Evolutionary conservation across 139 green algal genomes (phyloP).

Genomic region (Chlamydomonas urium): DNA sequence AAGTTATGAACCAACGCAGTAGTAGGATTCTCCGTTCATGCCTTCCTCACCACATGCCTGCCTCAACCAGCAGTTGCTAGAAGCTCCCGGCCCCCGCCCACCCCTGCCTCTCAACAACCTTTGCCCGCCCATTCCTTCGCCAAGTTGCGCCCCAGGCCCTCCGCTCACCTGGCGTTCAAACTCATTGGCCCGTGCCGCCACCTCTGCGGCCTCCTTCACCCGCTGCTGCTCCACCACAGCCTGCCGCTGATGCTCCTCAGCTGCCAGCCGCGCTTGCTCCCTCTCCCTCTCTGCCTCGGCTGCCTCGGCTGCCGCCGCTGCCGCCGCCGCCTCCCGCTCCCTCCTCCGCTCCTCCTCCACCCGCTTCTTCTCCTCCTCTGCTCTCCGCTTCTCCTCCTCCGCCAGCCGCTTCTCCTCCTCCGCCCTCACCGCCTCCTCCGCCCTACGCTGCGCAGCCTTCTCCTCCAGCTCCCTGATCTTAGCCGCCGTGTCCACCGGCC

Average conservation of each 20-base stretch:
- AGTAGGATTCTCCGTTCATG: too few species aligned
- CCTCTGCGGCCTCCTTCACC: background rate
- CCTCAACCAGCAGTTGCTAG: background rate
- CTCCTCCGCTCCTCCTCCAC: too few species aligned
- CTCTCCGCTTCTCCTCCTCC: background rate
- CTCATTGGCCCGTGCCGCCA: background rate
- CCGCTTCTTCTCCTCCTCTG: background rate
- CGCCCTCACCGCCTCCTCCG: background rate
- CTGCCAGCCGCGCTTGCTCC: background rate
- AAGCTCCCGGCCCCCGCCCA: background rate
- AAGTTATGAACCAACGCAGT: background rate
- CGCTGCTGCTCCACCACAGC: background rate
- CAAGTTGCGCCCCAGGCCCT: background rate
- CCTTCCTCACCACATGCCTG: too few species aligned
- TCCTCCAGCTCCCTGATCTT: conserved; percentile 26
- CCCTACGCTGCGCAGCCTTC: background rate
- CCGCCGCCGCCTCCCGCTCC: background rate
- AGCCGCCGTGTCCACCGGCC: conserved; percentile 26
- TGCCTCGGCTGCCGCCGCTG: background rate
- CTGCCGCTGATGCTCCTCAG: background rate
- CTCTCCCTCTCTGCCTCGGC: background rate
- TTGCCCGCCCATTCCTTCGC: background rate
- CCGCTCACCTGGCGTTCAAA: background rate
- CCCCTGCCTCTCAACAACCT: background rate
- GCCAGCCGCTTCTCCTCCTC: background rate